Evolutionary conservation across 106 monocot genomes (phyloP).

Genomic region (Posidonia australis): DNA sequence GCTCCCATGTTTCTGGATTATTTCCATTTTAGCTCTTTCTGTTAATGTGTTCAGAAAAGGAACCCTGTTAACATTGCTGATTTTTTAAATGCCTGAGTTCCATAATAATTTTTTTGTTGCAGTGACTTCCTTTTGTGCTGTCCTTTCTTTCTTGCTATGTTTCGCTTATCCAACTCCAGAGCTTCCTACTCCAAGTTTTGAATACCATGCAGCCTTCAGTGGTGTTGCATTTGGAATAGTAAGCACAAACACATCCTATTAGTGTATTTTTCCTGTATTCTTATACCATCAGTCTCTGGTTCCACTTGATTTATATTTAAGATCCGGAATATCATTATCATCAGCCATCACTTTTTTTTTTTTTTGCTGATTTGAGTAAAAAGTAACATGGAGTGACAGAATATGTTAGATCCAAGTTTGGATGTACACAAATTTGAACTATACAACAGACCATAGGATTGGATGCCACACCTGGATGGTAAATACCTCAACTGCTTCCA

Average conservation of each 20-base stretch:
- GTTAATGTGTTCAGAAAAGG: neutral
- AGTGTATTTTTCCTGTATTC: neutral
- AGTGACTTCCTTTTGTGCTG: slow-evolving; percentile 69
- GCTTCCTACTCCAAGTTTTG: slow-evolving; percentile 79
- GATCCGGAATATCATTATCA: too few relatives aligned
- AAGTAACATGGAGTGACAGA: neutral
- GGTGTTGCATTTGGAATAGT: slow-evolving; percentile 92
- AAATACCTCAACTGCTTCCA: too few relatives aligned
- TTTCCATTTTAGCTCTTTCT: neutral
- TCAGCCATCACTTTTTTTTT: too few relatives aligned
- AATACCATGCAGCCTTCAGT: slow-evolving; percentile 72
- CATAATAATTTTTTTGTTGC: slow-evolving; percentile 9
- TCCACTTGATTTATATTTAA: neutral
- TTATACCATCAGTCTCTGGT: neutral
- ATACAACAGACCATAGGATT: too few relatives aligned
- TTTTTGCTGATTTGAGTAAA: neutral
- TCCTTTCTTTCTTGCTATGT: slow-evolving; percentile 53
- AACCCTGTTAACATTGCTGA: neutral
- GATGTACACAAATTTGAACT: too few relatives aligned
- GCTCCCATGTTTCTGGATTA: neutral
- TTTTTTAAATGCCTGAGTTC: neutral
- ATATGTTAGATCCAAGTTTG: too few relatives aligned
- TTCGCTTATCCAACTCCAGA: slow-evolving; percentile 93
- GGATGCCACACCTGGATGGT: too few relatives aligned
- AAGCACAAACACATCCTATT: slow-evolving; percentile 25